A percentile compares a stretch with the other conserved stretches of the same genome.
Conservation (phyloP, 1,284 basidiomycete species). For the Takashimella koratensis region DNA sequence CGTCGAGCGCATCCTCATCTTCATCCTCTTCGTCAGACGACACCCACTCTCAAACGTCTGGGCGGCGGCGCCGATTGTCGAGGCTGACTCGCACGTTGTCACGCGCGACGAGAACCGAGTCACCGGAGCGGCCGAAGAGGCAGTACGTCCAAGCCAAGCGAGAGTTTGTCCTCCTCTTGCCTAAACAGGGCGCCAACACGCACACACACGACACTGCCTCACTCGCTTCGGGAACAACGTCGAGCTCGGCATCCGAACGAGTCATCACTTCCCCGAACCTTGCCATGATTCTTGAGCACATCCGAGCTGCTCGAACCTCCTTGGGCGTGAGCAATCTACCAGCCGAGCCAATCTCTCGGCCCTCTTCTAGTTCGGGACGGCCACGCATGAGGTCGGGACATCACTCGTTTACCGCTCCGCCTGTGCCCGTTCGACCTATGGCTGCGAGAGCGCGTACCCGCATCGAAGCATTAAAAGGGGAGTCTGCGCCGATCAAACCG, state of each 20-base stretch:
- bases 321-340: constrained; percentile 20
- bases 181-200: background rate
- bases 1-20: constrained; percentile 8
- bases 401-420: constrained; percentile 24
- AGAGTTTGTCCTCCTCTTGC: constrained; percentile 57
- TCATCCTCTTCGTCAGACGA: background rate
- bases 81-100: constrained; percentile 13
- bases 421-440: constrained; percentile 32
- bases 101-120: constrained; percentile 12
- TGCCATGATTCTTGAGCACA: constrained; percentile 56
- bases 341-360: constrained; percentile 6
- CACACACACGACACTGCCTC: background rate
- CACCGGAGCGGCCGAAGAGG: constrained; percentile 30
- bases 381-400: constrained; percentile 37
- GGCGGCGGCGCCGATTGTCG: constrained; percentile 7
- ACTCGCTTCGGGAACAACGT: background rate
- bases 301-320: constrained; percentile 54
- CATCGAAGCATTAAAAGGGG: constrained; percentile 9
- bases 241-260: constrained; percentile 32
- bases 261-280: constrained; percentile 60
- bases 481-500: background rate
- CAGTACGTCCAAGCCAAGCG: constrained; percentile 47
- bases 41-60: background rate
- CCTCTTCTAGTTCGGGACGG: constrained; percentile 5
- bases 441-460: background rate